phyloP scores from a whole-genome alignment of 495 filamentous ascomycete genomes.

The Corynascus novoguineensis region DNA sequence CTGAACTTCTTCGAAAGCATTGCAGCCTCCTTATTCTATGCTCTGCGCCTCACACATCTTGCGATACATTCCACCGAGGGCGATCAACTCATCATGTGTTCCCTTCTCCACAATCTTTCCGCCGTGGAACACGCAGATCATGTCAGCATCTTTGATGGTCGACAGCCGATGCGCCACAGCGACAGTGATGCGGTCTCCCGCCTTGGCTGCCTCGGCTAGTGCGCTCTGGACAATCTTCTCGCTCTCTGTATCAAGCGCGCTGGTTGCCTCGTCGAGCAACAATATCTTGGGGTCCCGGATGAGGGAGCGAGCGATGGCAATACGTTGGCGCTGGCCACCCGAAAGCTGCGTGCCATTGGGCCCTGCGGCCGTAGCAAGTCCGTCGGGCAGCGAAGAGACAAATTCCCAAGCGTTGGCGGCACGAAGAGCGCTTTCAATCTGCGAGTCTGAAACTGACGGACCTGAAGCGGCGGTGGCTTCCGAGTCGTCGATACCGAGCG shows the following conservation, averaged over 20 bases:
- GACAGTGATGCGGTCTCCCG: slow-evolving; percentile 55
- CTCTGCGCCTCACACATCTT: slow-evolving; percentile 33
- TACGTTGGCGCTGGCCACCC: slow-evolving; percentile 70
- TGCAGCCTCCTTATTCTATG: slow-evolving; percentile 13
- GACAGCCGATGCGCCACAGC: slow-evolving; percentile 61
- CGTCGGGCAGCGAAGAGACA: slow-evolving; percentile 53
- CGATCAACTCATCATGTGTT: slow-evolving; percentile 44
- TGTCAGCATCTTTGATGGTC: slow-evolving; percentile 49
- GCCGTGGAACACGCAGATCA: slow-evolving; percentile 47
- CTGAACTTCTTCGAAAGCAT: neutral
- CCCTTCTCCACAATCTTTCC: slow-evolving; percentile 46
- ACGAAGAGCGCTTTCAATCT: slow-evolving; percentile 50
- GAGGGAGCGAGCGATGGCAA: slow-evolving; percentile 70
- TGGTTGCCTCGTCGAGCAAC: slow-evolving; percentile 74
- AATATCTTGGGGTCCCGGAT: slow-evolving; percentile 64
- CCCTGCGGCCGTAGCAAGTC: slow-evolving; percentile 54
- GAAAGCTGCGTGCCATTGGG: slow-evolving; percentile 58
- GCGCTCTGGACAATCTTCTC: slow-evolving; percentile 67
- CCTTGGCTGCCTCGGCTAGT: slow-evolving; percentile 53
- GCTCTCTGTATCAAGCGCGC: slow-evolving; percentile 65
- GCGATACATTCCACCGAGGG: slow-evolving; percentile 40
- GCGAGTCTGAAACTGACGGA: slow-evolving; percentile 6
- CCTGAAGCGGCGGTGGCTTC: slow-evolving; percentile 26
- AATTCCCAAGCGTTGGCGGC: slow-evolving; percentile 59
- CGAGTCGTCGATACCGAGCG: slow-evolving; percentile 39